These are phyloP conservation scores for Lipomyces yamanashiensis DNA, from an alignment of 805 yeast genomes.

Conservation along the genomic window DNA sequence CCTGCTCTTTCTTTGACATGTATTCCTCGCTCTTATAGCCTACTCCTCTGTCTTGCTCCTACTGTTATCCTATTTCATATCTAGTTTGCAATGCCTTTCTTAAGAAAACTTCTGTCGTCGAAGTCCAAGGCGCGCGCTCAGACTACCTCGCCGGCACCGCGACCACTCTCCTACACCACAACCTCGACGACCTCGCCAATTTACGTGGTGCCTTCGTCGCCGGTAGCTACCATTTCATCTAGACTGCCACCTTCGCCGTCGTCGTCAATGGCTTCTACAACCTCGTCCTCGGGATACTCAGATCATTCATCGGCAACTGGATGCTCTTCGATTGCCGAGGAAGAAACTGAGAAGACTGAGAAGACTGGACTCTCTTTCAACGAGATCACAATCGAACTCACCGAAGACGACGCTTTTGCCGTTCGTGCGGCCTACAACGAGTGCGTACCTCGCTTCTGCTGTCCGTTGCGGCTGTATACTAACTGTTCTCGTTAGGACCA, in stretches of 20 bases:
- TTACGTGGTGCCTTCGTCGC: not conserved
- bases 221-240: constrained; percentile 1
- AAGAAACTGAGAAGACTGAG: not conserved
- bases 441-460: constrained; percentile 5
- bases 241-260: constrained; percentile 8
- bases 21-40: no score
- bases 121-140: not conserved
- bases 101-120: not conserved
- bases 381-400: constrained; percentile 31
- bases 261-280: not conserved
- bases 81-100: not conserved
- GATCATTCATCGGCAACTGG: constrained; percentile 5
- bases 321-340: constrained; percentile 10
- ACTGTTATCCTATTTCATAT: no score
- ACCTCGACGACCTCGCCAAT: not conserved
- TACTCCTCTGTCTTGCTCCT: no score
- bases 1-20: no score
- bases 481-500: constrained; percentile 9
- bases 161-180: constrained; percentile 2
- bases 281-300: constrained; percentile 12
- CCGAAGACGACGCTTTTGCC: constrained; percentile 31
- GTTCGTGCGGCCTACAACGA: constrained; percentile 29
- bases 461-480: not conserved
- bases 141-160: constrained; percentile 1
- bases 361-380: constrained; percentile 4